Base-by-base conservation (phyloP, 2,329 filamentous ascomycete genomes). In the Spiromastix sp. region DNA sequence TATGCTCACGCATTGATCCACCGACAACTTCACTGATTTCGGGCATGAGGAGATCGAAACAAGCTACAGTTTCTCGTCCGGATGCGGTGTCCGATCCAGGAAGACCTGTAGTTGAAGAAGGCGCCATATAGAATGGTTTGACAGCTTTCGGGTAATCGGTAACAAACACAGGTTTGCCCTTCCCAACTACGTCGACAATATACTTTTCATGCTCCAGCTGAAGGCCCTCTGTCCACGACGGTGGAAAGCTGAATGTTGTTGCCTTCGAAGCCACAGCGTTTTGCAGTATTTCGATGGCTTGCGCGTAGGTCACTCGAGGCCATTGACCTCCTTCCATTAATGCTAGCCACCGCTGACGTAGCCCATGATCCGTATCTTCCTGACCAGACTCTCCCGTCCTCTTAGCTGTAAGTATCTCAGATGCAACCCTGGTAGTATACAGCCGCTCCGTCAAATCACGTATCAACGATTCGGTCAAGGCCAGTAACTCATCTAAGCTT, bases 191-290 rank as follows among this genome's bases (percentile, higher is more conserved):
- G 35, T 74, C 68, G 31, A 91, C 86, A 36, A 98, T 71, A 55
- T 79, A 94, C 54, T 78, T 85, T 62, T 98, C 91, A 61, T 98
- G 91, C 57, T 96, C 89, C 2, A 87, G 81, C 50, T 91, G 84
- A 19, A 98, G 70, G 13, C 83, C 83, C 18, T 68, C 64, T 21
- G 78, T 74, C 78, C 85, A 91, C 2, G 64, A 63, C 3, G 85
- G 84, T 30, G 66, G 61, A 53, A 81, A 74, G 32, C 75, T 66
- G 49, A 96, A 95, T 5, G 55, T 56, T 4, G 56, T 62, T 35
- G 60, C 55, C 10, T 61, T 56, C 13, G 68, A 56, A 20, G 66
- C 55, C 29, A 71, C 64, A 11, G 80, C 73, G 18, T 71, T 57
- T 49, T 77, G 63, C 12, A 98, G 71, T 19, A 75, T 56, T 27